phyloP scores from a whole-genome alignment of 139 green algal species.

The Micractinium conductrix region DNA sequence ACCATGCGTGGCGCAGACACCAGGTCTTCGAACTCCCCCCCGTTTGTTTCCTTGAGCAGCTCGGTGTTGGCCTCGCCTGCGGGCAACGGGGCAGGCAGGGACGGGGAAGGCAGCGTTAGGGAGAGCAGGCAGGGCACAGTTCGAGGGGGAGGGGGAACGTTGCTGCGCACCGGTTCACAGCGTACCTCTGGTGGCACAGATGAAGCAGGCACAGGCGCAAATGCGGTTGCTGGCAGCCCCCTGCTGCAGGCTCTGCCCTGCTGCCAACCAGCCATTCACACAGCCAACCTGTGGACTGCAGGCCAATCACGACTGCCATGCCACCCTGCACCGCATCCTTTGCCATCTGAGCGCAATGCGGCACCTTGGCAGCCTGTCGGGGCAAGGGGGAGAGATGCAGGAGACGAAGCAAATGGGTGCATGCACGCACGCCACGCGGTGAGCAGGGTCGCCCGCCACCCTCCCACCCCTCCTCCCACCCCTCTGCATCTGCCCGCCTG shows the following conservation, averaged over 20 bases:
- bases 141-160: too few relatives aligned
- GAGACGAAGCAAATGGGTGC: background rate
- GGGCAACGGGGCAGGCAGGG: background rate
- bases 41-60: slow-evolving; percentile 12
- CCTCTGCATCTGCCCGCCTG: background rate
- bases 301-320: slow-evolving; percentile 75
- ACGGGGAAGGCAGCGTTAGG: too few relatives aligned
- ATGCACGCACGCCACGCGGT: background rate
- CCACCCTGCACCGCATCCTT: slow-evolving; percentile 64
- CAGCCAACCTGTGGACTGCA: slow-evolving; percentile 49
- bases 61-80: slow-evolving; percentile 85
- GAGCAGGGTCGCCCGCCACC: background rate
- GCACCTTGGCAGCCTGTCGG: slow-evolving; percentile 73
- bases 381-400: background rate
- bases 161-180: background rate
- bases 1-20: slow-evolving; percentile 77
- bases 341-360: slow-evolving; percentile 63
- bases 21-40: slow-evolving; percentile 80
- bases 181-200: too few relatives aligned
- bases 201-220: too few relatives aligned
- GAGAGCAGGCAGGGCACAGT: too few relatives aligned
- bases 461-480: background rate
- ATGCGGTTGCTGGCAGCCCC: background rate
- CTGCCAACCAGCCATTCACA: background rate
- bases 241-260: background rate